phyloP scores from a whole-genome alignment of 2,329 filamentous ascomycete species.

The Knufia fluminis region DNA sequence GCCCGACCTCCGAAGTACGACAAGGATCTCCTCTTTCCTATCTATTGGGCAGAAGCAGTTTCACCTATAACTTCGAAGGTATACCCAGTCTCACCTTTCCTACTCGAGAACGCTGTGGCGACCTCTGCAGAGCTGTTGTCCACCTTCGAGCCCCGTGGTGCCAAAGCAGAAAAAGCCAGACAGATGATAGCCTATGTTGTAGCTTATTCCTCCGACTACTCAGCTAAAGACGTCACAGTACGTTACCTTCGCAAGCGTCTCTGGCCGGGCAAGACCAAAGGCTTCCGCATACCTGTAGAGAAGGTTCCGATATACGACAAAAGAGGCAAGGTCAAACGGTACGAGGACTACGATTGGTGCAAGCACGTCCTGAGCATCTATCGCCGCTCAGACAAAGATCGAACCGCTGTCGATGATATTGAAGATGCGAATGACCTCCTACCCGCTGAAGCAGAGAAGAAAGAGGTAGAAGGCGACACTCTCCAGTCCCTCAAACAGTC shows the following conservation, averaged over 20 bases:
- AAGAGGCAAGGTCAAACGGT: constrained; percentile 65
- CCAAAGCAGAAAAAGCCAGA: constrained; percentile 72
- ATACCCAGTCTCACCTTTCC: constrained; percentile 66
- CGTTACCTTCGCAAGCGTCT: constrained; percentile 75
- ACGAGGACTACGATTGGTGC: constrained; percentile 84
- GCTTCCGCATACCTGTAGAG: constrained; percentile 65
- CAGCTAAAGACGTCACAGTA: constrained; percentile 89
- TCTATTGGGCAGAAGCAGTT: constrained; percentile 87
- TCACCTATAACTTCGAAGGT: constrained; percentile 73
- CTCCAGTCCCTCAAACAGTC: constrained; percentile 83
- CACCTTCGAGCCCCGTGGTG: constrained; percentile 72
- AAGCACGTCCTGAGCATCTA: constrained; percentile 70
- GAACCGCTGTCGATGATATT: constrained; percentile 64
- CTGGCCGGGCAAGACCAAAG: constrained; percentile 84
- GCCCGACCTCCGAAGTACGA: constrained; percentile 50
- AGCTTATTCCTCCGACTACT: constrained; percentile 72
- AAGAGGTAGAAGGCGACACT: constrained; percentile 66
- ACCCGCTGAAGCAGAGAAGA: constrained; percentile 62
- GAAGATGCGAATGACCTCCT: constrained; percentile 73
- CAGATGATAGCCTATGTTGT: constrained; percentile 87
- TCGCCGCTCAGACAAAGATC: constrained; percentile 40
- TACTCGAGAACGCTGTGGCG: constrained; percentile 57
- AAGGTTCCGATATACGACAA: constrained; percentile 73
- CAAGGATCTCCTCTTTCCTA: constrained; percentile 68
- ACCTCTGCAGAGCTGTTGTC: constrained; percentile 63